Conservation (phyloP, 2,329 filamentous ascomycete species). For the Arthrobotrys sphaeroides region DNA sequence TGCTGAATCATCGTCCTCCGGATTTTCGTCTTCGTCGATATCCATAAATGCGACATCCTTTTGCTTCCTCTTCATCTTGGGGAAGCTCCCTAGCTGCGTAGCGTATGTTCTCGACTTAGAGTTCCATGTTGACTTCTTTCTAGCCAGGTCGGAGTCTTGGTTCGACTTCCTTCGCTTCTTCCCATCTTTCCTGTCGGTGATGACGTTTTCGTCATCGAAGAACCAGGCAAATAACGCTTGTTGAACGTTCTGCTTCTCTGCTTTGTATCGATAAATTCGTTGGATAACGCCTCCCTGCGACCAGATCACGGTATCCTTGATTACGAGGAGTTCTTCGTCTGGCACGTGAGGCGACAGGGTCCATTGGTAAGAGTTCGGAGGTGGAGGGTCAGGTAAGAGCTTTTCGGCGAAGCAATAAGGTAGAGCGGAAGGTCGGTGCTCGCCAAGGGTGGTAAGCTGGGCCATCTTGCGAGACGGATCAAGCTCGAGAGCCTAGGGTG, state of each 20-base stretch:
- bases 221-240: constrained; percentile 89
- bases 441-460: constrained; percentile 85
- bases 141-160: constrained; percentile 55
- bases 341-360: constrained; percentile 68
- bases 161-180: constrained; percentile 56
- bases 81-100: constrained; percentile 57
- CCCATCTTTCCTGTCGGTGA: constrained; percentile 54
- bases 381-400: constrained; percentile 74
- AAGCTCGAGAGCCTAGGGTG: constrained; percentile 37
- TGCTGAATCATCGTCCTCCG: constrained; percentile 59
- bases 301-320: constrained; percentile 82
- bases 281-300: constrained; percentile 84
- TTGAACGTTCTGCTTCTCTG: constrained; percentile 85
- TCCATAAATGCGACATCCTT: constrained; percentile 56
- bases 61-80: constrained; percentile 55
- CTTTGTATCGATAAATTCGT: constrained; percentile 83
- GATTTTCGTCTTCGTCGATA: constrained; percentile 57
- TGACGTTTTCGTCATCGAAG: constrained; percentile 61
- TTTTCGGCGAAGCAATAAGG: constrained; percentile 83
- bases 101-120: constrained; percentile 62
- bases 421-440: constrained; percentile 86
- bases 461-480: constrained; percentile 72
- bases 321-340: constrained; percentile 83
- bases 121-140: constrained; percentile 57
- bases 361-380: constrained; percentile 77